phyloP scores from a whole-genome alignment of 208 protist species.

The Leishmania turanica region DNA sequence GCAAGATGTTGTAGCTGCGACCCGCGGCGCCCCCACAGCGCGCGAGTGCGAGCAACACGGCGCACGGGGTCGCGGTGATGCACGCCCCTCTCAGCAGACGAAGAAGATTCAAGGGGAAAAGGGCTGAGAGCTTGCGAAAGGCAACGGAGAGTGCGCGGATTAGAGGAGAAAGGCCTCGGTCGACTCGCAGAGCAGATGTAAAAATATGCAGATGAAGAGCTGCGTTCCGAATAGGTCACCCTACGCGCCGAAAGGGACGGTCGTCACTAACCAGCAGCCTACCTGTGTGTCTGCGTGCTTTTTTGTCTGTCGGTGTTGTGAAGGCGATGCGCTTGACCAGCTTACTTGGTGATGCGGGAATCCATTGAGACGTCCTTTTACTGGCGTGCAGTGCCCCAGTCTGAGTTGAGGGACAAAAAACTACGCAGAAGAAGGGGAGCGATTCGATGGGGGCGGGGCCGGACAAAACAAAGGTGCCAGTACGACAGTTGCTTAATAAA shows the following conservation, averaged over 20 bases:
- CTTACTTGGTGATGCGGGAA: background rate
- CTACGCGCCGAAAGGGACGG: background rate
- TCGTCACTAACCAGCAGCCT: background rate
- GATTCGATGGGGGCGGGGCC: background rate
- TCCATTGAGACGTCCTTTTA: background rate
- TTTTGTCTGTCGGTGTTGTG: no score
- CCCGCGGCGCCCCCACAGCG: constrained; percentile 14
- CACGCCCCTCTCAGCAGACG: background rate
- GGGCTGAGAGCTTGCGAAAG: background rate
- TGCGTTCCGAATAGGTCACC: background rate
- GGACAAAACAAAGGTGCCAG: background rate
- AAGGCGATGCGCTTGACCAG: background rate
- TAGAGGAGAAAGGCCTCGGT: background rate
- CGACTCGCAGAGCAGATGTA: background rate
- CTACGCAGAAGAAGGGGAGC: background rate
- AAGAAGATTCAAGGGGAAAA: background rate
- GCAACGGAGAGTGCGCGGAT: background rate
- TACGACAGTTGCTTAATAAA: background rate
- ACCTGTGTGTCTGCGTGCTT: background rate
- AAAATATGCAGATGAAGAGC: background rate
- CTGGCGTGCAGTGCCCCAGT: background rate
- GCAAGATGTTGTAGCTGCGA: constrained; percentile 14
- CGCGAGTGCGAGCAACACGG: constrained; percentile 12
- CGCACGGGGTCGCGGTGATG: constrained; percentile 14
- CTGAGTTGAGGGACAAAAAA: background rate